Conservation (phyloP, 176 grass and related monocot species). For the Tillandsia fasciculata region DNA sequence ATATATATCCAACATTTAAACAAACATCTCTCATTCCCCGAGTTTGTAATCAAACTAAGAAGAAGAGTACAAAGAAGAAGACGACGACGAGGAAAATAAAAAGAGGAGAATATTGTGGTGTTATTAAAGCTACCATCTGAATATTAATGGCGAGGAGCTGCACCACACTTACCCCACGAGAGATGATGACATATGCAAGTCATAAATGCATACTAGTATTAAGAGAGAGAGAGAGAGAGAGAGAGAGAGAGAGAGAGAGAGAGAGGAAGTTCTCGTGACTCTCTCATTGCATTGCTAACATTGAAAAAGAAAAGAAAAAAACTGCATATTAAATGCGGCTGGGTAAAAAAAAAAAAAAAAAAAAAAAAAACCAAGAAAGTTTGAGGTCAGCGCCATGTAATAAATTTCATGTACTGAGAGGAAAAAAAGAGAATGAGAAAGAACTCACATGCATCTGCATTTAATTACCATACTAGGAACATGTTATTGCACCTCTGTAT, state of each 20-base stretch:
- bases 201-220: slow-evolving; percentile 8
- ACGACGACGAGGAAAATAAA: background rate
- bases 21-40: too few relatives aligned
- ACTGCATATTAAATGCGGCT: slow-evolving; percentile 8
- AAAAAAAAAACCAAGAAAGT: slow-evolving; percentile 5
- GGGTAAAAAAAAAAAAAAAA: too few relatives aligned
- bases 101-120: background rate
- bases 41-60: background rate
- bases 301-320: background rate
- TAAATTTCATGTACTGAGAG: background rate
- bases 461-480: background rate
- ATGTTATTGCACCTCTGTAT: background rate
- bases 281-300: background rate
- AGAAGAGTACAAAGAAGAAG: background rate
- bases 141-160: slow-evolving; percentile 10
- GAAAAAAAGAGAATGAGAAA: background rate
- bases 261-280: background rate
- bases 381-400: slow-evolving; percentile 9
- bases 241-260: background rate
- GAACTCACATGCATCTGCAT: background rate
- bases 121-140: background rate
- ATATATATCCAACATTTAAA: too few relatives aligned
- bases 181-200: slow-evolving; percentile 9
- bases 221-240: background rate
- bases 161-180: background rate